A percentile compares a stretch with the other conserved stretches of the same genome.
Evolutionary conservation across 2,329 filamentous ascomycete species (phyloP).

Genomic region (Sclerotinia glacialis): DNA sequence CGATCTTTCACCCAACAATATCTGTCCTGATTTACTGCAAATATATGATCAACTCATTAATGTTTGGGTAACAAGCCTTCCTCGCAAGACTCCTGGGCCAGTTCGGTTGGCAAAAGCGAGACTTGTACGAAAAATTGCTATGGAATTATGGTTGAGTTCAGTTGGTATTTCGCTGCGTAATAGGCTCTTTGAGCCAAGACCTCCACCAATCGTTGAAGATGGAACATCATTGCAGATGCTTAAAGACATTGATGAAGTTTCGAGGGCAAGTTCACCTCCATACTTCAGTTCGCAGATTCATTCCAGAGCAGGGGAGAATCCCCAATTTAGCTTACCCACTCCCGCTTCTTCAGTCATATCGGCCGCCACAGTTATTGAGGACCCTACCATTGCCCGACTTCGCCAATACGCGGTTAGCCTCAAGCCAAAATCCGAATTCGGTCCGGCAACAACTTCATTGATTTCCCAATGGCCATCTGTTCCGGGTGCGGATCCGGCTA

Average conservation of each 20-base stretch:
- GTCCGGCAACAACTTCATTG: slow-evolving; percentile 33
- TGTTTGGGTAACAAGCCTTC: slow-evolving; percentile 37
- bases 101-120: slow-evolving; percentile 37
- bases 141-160: slow-evolving; percentile 38
- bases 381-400: slow-evolving; percentile 39
- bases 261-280: slow-evolving; percentile 28
- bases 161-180: slow-evolving; percentile 33
- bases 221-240: not conserved
- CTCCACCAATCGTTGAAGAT: slow-evolving; percentile 11
- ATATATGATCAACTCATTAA: slow-evolving; percentile 37
- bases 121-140: slow-evolving; percentile 34
- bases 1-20: not conserved
- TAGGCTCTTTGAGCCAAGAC: slow-evolving; percentile 18
- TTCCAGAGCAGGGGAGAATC: slow-evolving; percentile 18
- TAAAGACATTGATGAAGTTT: slow-evolving; percentile 22
- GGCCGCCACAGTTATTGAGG: slow-evolving; percentile 32
- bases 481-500: slow-evolving; percentile 39
- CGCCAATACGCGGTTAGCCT: slow-evolving; percentile 40
- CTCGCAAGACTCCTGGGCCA: slow-evolving; percentile 28
- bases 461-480: slow-evolving; percentile 41
- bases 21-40: slow-evolving; percentile 27
- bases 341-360: slow-evolving; percentile 34
- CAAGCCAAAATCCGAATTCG: slow-evolving; percentile 33
- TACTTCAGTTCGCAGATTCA: slow-evolving; percentile 30
- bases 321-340: slow-evolving; percentile 27